Conservation (phyloP, 768 basidiomycete genomes). For the Mrakia blollopis region DNA sequence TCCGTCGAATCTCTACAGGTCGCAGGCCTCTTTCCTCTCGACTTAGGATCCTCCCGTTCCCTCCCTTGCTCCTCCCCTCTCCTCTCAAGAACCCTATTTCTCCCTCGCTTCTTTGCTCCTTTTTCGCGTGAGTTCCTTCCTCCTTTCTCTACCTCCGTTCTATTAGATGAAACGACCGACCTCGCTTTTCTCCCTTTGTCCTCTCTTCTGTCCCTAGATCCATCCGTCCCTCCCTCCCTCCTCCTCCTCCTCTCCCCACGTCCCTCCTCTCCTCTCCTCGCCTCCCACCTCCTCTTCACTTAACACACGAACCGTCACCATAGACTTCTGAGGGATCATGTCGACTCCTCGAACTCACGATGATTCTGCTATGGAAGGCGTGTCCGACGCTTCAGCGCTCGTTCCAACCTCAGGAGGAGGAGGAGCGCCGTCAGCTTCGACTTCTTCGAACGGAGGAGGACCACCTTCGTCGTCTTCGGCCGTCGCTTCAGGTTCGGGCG, state of each 20-base stretch:
- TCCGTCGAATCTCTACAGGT: not conserved
- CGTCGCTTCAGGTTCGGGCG: slow-evolving; percentile 9
- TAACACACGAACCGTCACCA: not conserved
- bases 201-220: not conserved
- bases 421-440: not conserved
- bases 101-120: not conserved
- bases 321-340: not conserved
- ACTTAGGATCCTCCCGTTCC: not conserved
- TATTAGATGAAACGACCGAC: too few relatives aligned
- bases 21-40: not conserved
- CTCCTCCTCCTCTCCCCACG: not conserved
- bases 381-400: not conserved
- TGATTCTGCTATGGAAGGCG: not conserved
- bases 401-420: not conserved
- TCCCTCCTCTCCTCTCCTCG: not conserved
- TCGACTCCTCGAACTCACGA: not conserved
- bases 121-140: not conserved
- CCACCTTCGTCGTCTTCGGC: too few relatives aligned
- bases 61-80: not conserved
- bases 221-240: not conserved
- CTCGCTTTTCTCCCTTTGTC: too few relatives aligned
- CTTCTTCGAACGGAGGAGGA: not conserved
- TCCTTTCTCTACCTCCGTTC: not conserved
- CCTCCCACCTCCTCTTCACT: not conserved
- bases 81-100: not conserved